Evolutionary conservation across 495 filamentous ascomycete genomes (phyloP).

Genomic region (Aspergillus indologenus): DNA sequence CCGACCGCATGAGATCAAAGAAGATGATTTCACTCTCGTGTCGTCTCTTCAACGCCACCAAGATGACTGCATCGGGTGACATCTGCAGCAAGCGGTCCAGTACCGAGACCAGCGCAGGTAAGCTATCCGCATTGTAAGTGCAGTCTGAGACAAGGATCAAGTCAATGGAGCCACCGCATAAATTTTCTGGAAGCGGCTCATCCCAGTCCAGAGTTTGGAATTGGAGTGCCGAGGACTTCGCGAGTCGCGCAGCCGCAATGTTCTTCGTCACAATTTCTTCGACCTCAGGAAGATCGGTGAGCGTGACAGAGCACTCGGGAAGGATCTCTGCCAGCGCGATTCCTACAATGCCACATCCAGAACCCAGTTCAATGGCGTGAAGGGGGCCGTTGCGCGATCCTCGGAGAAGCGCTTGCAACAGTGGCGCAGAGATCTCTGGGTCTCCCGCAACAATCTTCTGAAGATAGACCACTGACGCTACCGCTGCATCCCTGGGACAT

Average conservation of each 20-base stretch:
- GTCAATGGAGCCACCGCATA: slow-evolving; percentile 52
- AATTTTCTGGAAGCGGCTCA: slow-evolving; percentile 38
- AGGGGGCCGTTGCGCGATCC: slow-evolving; percentile 30
- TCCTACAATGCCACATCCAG: slow-evolving; percentile 82
- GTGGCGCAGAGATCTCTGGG: slow-evolving; percentile 17
- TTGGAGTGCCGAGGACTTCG: slow-evolving; percentile 34
- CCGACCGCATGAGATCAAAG: slow-evolving; percentile 68
- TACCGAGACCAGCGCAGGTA: slow-evolving; percentile 70
- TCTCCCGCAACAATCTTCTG: slow-evolving; percentile 24
- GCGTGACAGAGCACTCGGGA: slow-evolving; percentile 53
- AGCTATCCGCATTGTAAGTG: slow-evolving; percentile 87
- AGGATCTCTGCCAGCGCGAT: slow-evolving; percentile 65
- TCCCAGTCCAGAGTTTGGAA: slow-evolving; percentile 80
- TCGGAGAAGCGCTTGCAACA: slow-evolving; percentile 28
- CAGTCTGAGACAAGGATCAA: slow-evolving; percentile 84
- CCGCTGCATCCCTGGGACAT: slow-evolving; percentile 62
- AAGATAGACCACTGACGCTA: slow-evolving; percentile 52
- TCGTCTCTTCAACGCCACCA: slow-evolving; percentile 79
- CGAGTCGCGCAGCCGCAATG: slow-evolving; percentile 42
- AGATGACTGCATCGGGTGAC: slow-evolving; percentile 54
- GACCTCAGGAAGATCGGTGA: slow-evolving; percentile 83
- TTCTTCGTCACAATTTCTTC: slow-evolving; percentile 60
- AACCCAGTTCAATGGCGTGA: slow-evolving; percentile 72
- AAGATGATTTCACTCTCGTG: slow-evolving; percentile 79
- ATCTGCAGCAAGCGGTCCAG: slow-evolving; percentile 52